Evolutionary conservation across 23 red algal species (phyloP), one percentile per base, ranked within the genome.

Genomic region (Gracilaria vermiculophylla): DNA sequence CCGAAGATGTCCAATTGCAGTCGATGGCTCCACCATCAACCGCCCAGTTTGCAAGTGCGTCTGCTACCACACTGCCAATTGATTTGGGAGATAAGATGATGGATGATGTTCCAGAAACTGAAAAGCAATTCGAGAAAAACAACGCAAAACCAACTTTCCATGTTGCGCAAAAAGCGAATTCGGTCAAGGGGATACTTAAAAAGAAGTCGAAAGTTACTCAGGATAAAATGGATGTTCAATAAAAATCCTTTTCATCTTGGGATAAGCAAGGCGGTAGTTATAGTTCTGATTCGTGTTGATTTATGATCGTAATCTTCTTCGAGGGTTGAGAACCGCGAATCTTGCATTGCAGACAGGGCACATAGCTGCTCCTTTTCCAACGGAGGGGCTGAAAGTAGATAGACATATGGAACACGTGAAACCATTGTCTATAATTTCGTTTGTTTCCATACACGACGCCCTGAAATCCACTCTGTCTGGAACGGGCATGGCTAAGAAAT

Each of bases 381-480:
- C 87, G 10, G 41, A 36, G 25, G 48, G 40, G 23, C 45, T 53
- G 44, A 91, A 96, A 20, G 88, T 87, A 15, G 79, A 82, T 14
- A 96, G 72, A 56, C 94, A 96, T 11, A 91, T 74, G 13, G 88
- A 92, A 78, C 94, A 96, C 27, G 88, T 87, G 49, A 82, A 96
- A 15, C 94, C 94, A 29, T 92, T 52, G 25, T 92, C 76, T 24
- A 92, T 88, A 10, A 78, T 78, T 49, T 87, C 34, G 44, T 76
- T 58, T 4, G 87, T 96, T 41, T 80, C 48, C 69, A 96, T 92
- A 57, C 94, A 96, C 42, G 80, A 92, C 27, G 94, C 94, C 16
- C 94, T 79, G 50, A 96, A 92, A 73, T 96, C 94, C n/a, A 92
- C 94, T 13, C 73, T 78, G 40, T 62, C 51, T 16, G 73, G 70